phyloP scores from a whole-genome alignment of 139 green algal species.

The Pseudopediastrum boryanum region DNA sequence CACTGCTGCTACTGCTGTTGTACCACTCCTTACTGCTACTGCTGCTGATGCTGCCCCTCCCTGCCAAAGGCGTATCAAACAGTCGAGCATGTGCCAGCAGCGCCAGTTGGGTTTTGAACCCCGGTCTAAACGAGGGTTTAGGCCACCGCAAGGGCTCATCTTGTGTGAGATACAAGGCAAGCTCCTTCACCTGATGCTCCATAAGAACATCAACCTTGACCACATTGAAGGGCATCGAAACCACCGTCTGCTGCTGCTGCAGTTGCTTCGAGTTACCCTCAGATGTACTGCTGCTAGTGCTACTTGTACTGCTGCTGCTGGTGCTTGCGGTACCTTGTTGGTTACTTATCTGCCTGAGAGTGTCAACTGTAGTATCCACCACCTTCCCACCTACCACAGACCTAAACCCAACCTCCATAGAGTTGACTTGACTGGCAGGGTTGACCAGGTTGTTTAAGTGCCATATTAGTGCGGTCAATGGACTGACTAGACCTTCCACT shows the following conservation, averaged over 20 bases:
- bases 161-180: conserved; percentile 35
- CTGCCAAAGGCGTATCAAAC: conserved; percentile 37
- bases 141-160: conserved; percentile 41
- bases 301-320: not conserved
- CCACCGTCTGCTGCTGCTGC: conserved; percentile 7
- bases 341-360: conserved; percentile 30
- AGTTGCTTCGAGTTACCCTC: not conserved
- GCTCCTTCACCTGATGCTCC: conserved; percentile 23
- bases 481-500: conserved; percentile 25
- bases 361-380: conserved; percentile 36
- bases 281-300: conserved; percentile 15
- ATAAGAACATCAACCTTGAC: conserved; percentile 24
- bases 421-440: conserved; percentile 36
- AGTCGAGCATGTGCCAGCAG: conserved; percentile 43
- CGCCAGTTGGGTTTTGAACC: conserved; percentile 42
- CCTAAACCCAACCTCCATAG: conserved; percentile 39
- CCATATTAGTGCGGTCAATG: conserved; percentile 29
- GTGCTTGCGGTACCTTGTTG: not conserved
- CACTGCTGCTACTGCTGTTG: conserved; percentile 2
- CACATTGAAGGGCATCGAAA: conserved; percentile 13
- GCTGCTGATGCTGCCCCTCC: not conserved
- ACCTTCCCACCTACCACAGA: conserved; percentile 13
- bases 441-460: conserved; percentile 45
- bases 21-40: not conserved
- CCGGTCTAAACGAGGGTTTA: conserved; percentile 7